A percentile compares a stretch with the other conserved stretches of the same genome.
These are phyloP conservation scores for Diaporthe sp. DNA, from an alignment of 2,329 filamentous ascomycete species.

Conservation along the genomic window DNA sequence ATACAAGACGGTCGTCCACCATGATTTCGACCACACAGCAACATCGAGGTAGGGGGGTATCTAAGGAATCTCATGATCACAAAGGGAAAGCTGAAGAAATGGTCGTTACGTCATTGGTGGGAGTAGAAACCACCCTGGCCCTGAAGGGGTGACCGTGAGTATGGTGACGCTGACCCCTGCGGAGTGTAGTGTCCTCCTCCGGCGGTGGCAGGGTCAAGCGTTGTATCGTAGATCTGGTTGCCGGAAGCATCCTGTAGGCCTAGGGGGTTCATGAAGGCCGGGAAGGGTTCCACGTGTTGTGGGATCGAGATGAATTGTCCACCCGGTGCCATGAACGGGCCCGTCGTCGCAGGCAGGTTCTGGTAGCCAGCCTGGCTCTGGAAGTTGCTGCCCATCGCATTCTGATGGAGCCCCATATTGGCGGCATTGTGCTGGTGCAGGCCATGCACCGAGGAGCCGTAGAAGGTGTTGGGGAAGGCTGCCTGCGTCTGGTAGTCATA, in stretches of 20 bases:
- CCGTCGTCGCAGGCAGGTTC: constrained; percentile 48
- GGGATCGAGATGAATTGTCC: constrained; percentile 50
- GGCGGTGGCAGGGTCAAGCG: constrained; percentile 47
- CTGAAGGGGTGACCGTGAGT: constrained; percentile 55
- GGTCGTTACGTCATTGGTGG: constrained; percentile 33
- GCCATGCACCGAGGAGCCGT: constrained; percentile 32
- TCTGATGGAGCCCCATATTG: constrained; percentile 29
- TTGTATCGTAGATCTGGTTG: constrained; percentile 49
- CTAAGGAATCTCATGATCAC: constrained; percentile 17
- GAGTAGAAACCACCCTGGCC: constrained; percentile 53
- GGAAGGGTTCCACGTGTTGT: constrained; percentile 42
- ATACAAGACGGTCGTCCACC: constrained; percentile 8
- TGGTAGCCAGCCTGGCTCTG: constrained; percentile 42
- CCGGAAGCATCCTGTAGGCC: constrained; percentile 33
- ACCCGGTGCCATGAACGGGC: constrained; percentile 43
- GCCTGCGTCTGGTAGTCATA: constrained; percentile 41
- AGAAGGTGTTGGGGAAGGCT: constrained; percentile 33
- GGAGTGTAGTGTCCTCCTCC: constrained; percentile 52
- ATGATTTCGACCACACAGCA: not conserved
- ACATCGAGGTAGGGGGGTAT: constrained; percentile 25
- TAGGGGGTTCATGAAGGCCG: constrained; percentile 35
- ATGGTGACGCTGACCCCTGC: constrained; percentile 58
- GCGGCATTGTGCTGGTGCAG: constrained; percentile 31
- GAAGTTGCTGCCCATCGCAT: constrained; percentile 39
- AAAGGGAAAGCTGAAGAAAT: constrained; percentile 30